A percentile compares a stretch with the other conserved stretches of the same genome.
Evolutionary conservation across 495 filamentous ascomycete species (phyloP).

Genomic region (Chlorociboria aeruginascens): DNA sequence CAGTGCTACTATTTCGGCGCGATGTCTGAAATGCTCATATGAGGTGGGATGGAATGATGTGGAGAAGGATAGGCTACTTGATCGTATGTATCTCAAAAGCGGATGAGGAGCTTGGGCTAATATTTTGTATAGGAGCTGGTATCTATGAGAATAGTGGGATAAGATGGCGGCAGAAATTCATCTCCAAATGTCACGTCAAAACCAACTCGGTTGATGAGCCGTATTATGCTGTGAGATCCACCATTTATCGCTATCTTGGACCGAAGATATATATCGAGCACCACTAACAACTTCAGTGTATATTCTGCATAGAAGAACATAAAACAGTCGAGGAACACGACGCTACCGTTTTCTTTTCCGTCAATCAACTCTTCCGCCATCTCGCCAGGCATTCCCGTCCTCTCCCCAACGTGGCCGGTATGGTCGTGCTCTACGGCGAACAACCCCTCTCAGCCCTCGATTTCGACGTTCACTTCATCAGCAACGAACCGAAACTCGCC

Average conservation of each 20-base stretch:
- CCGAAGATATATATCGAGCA: too few relatives aligned
- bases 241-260: background rate
- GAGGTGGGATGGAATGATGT: conserved; percentile 18
- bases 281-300: conserved; percentile 10
- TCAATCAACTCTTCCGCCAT: conserved; percentile 14
- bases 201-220: conserved; percentile 7
- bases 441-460: conserved; percentile 20
- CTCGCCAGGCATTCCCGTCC: conserved; percentile 19
- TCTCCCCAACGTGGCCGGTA: conserved; percentile 24
- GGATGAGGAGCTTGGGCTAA: background rate
- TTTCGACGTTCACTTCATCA: conserved; percentile 32
- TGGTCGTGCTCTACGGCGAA: conserved; percentile 26
- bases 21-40: conserved; percentile 17
- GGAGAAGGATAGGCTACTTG: conserved; percentile 14
- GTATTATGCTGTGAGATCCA: conserved; percentile 10
- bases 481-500: conserved; percentile 16
- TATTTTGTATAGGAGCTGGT: conserved; percentile 4
- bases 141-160: conserved; percentile 16
- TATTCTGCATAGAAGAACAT: conserved; percentile 17
- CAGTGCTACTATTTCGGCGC: conserved; percentile 11
- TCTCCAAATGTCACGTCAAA: conserved; percentile 18
- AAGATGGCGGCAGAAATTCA: conserved; percentile 15
- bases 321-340: conserved; percentile 19
- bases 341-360: conserved; percentile 21
- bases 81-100: conserved; percentile 3